These are phyloP conservation scores for Amborella trichopoda DNA, from an alignment of 164 flowering plant genomes.

Conservation along the genomic window DNA sequence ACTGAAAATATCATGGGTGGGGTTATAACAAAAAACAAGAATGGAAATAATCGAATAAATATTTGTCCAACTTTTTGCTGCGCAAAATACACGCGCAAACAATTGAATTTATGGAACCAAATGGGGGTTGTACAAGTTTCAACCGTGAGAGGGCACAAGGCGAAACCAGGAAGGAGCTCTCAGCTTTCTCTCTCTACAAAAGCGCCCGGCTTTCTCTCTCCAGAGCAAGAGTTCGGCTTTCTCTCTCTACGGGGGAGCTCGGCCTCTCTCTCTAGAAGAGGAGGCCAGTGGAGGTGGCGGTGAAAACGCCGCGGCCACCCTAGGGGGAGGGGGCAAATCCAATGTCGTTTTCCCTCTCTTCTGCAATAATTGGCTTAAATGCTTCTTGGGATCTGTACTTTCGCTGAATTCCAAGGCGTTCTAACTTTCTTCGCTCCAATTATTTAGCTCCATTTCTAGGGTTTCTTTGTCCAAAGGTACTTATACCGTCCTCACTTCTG, in stretches of 20 bases:
- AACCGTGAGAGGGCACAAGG: no score
- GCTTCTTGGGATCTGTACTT: slow-evolving; percentile 62
- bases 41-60: no score
- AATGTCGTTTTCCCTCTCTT: neutral
- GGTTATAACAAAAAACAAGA: no score
- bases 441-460: neutral
- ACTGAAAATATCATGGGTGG: no score
- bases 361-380: slow-evolving; percentile 65
- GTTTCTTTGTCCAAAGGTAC: neutral
- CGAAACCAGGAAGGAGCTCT: no score
- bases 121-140: no score
- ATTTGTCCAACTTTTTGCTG: no score
- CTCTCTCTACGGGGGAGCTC: neutral
- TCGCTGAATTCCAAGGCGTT: slow-evolving; percentile 44
- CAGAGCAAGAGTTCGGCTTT: neutral
- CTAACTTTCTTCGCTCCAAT: neutral
- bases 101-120: no score
- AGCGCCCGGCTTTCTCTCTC: neutral
- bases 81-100: no score
- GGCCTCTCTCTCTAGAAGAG: neutral
- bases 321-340: neutral
- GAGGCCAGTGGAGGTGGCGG: neutral
- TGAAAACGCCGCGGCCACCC: no score
- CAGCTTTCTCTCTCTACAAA: neutral
- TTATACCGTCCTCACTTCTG: neutral